These are phyloP conservation scores for Saposhnikovia divaricata DNA, from an alignment of 129 eudicot genomes.

Conservation along the genomic window DNA sequence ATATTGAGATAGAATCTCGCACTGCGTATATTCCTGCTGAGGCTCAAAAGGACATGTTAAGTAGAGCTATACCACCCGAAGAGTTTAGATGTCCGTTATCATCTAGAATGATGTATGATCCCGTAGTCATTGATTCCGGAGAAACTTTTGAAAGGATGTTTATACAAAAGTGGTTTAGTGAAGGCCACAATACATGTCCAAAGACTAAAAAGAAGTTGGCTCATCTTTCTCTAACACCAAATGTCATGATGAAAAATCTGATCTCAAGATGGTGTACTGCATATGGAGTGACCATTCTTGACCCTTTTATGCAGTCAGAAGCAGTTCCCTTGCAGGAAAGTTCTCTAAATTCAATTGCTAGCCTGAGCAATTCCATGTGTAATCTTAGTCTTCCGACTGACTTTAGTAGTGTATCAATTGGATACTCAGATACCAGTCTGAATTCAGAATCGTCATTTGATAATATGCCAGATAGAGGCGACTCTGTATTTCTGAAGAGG, in stretches of 20 bases:
- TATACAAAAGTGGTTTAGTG: slow-evolving; percentile 85
- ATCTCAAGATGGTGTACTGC: slow-evolving; percentile 54
- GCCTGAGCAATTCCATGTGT: slow-evolving; percentile 57
- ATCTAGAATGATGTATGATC: slow-evolving; percentile 61
- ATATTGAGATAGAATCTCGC: slow-evolving; percentile 16
- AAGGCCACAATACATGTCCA: slow-evolving; percentile 75
- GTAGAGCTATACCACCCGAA: slow-evolving; percentile 37
- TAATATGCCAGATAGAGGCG: not conserved
- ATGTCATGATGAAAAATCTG: slow-evolving; percentile 45
- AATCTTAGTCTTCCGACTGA: slow-evolving; percentile 57
- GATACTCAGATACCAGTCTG: slow-evolving; percentile 41
- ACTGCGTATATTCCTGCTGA: slow-evolving; percentile 15
- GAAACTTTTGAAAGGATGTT: slow-evolving; percentile 71
- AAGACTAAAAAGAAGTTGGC: slow-evolving; percentile 41
- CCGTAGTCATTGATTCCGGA: slow-evolving; percentile 79
- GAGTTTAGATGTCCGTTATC: slow-evolving; percentile 73
- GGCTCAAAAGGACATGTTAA: slow-evolving; percentile 17
- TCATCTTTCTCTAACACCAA: slow-evolving; percentile 41
- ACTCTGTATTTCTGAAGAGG: not conserved
- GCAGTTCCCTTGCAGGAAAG: slow-evolving; percentile 33
- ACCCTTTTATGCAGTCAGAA: slow-evolving; percentile 28
- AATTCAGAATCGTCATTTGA: slow-evolving; percentile 11
- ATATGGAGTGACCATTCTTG: slow-evolving; percentile 27
- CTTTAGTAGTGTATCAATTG: slow-evolving; percentile 51
- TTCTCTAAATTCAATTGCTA: slow-evolving; percentile 57